Percentiles rank a stretch among this genome's conserved stretches.
phyloP scores from a whole-genome alignment of 768 basidiomycete species.

The Rhodotorula graminis region DNA sequence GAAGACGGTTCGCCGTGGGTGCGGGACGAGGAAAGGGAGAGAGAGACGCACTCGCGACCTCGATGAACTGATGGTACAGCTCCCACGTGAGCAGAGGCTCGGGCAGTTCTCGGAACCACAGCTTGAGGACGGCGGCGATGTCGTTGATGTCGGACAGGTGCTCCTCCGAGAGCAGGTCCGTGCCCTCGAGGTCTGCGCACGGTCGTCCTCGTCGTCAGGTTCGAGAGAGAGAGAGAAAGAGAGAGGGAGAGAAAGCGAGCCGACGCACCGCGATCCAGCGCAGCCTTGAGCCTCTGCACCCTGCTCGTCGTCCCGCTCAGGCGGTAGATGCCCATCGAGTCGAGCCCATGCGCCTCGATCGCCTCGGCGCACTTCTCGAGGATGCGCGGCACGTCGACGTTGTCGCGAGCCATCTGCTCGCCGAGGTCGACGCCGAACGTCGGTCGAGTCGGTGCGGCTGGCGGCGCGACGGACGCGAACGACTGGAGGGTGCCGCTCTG shows the following conservation, averaged over 20 bases:
- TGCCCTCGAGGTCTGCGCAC: constrained; percentile 67
- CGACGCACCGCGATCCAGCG: constrained; percentile 71
- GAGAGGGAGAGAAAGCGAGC: neutral
- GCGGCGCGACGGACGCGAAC: constrained; percentile 11
- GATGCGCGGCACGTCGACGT: constrained; percentile 78
- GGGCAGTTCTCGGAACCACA: constrained; percentile 93
- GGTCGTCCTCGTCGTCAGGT: neutral
- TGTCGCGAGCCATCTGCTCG: constrained; percentile 89
- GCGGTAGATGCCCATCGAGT: constrained; percentile 83
- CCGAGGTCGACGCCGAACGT: constrained; percentile 90
- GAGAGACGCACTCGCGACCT: constrained; percentile 74
- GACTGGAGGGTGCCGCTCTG: constrained; percentile 32
- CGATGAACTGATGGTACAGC: constrained; percentile 87
- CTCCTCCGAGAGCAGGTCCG: constrained; percentile 80
- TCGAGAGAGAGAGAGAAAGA: too few relatives aligned
- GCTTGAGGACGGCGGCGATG: constrained; percentile 85
- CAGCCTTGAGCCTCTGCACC: constrained; percentile 72
- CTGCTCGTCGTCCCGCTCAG: constrained; percentile 86
- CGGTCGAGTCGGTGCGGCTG: constrained; percentile 47
- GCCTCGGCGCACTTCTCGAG: constrained; percentile 82
- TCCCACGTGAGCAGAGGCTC: constrained; percentile 80
- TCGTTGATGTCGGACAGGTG: constrained; percentile 94
- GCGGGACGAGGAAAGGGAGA: neutral
- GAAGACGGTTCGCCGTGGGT: too few relatives aligned
- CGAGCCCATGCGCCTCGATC: constrained; percentile 83